Evolutionary conservation across 345 rosid genomes (phyloP), one percentile per base, ranked within the genome.

Genomic region (Noccaea caerulescens): DNA sequence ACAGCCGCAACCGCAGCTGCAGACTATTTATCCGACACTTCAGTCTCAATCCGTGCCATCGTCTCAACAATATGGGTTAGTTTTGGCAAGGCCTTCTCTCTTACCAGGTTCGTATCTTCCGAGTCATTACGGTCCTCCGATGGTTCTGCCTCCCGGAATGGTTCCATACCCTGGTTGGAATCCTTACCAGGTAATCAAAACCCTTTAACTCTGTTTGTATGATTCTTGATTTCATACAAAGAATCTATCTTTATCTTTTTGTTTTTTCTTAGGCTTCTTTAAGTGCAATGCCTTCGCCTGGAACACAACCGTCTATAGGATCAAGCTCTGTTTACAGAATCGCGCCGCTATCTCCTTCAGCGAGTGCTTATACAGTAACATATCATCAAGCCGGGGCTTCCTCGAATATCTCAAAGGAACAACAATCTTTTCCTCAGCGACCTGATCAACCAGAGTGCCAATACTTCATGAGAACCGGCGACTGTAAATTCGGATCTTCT

Each of bases 381-480:
- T 88, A 86, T 81, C 88, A 76, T 41, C 84, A 16, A 20, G 23
- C 23, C 23, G 63, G 76, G 2, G 81, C 83, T 60, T 62, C 84
- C 63, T 84, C 84, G 75, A 82, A 83, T 59, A 69, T 62, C 66
- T 85, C 82, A 77, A 87, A 77, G 83, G 98, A 89, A 50, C 82
- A 89, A 50, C 82, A 69, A 6, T 41, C 76, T 42, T 92, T 88
- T 83, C 99, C 97, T 2, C 89, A 88, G 64, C 82, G 97, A 76
- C 97, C 88, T 32, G 97, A 89, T 60, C 92, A 92, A 60, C 96
- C 91, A 2, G 98, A 89, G 71, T 91, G 99, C 69, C 97, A 82
- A 69, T 81, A 87, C 81, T 94, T 81, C 82, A 63, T 89, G 89
- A 91, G 82, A 81, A 94, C 93, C 12, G 96, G 99, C 10, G 89